Evolutionary conservation across 228 moss, liverwort and hornwort species (phyloP), one percentile per base, ranked within the genome.

Genomic region (Sphagnum magellanicum): DNA sequence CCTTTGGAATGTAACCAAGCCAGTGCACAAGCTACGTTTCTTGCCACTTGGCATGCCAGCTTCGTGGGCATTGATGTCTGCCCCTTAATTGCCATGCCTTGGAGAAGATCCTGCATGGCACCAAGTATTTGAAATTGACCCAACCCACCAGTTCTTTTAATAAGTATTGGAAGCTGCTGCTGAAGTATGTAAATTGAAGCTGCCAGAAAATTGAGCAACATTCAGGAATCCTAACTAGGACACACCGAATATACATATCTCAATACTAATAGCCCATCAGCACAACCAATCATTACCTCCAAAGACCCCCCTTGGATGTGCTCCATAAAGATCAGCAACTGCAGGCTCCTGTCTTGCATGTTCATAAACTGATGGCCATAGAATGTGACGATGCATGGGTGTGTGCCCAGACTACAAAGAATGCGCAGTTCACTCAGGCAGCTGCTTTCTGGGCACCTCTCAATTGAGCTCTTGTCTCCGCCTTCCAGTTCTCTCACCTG

Each of bases 391-490:
- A 95, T 84, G 65, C 90, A 95, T 61, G 95, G 92, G 77, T 95
- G 95, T 51, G 73, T 75, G 80, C 88, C 83, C 60, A 95, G 90
- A 79, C 95, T 95, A 71, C 92, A 90, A 60, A 95, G 87, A 57
- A 92, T 87, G 52, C 92, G 95, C 68, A 95, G 81, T 82, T 95
- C 95, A 75, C 95, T 95, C 13, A 95, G 78, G 78, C 83, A 92
- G 77, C 90, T 92, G 72, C 87, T 92, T 76, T 90, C 90, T 76
- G 82, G 78, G 50, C 88, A 79, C 74, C 81, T 92, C 8, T 87
- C 87, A 49, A 76, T 81, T 63, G 77, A 72, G 50, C 83, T 82
- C 57, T 90, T 92, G 65, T 79, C 79, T 65, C 74, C 85, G 60
- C 79, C 79, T 63, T 87, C 88, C 17, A 95, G 81, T 67, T 79